Evolutionary conservation across 169 alveolate genomes (phyloP).

Genomic region (Plasmodium adleri): DNA sequence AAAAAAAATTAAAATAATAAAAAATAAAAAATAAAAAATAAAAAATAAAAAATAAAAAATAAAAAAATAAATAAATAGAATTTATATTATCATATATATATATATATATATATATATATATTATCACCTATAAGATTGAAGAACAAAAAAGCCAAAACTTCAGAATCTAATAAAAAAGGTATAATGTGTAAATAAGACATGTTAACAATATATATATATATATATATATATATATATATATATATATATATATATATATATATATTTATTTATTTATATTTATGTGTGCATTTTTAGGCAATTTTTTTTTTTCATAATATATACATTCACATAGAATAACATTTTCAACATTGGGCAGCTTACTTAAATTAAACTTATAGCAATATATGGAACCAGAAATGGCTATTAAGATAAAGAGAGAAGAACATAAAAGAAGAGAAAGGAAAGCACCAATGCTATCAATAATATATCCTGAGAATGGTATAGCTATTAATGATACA

Average conservation of each 20-base stretch:
- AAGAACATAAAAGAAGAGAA: constrained; percentile 66
- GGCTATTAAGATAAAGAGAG: constrained; percentile 53
- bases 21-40: constrained; percentile 1
- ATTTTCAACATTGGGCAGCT: not conserved
- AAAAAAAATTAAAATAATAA: constrained; percentile 6
- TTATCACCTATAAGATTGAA: constrained; percentile 64
- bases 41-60: not conserved
- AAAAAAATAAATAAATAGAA: not conserved
- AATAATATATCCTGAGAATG: constrained; percentile 70
- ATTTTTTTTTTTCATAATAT: not conserved
- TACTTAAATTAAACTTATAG: constrained; percentile 50
- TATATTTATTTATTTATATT: not conserved
- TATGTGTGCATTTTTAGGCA: not conserved
- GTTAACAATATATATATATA: not conserved
- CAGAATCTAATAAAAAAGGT: constrained; percentile 30
- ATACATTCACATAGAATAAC: not conserved
- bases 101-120: not conserved
- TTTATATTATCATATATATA: not conserved
- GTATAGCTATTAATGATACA: constrained; percentile 69
- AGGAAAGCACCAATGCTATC: constrained; percentile 67
- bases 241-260: not conserved
- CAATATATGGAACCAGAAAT: constrained; percentile 72
- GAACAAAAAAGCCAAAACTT: constrained; percentile 58
- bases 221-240: not conserved
- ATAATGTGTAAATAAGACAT: not conserved